Evolutionary conservation across 2,329 filamentous ascomycete genomes (phyloP).

Genomic region (Chaetomiaceae sp.): DNA sequence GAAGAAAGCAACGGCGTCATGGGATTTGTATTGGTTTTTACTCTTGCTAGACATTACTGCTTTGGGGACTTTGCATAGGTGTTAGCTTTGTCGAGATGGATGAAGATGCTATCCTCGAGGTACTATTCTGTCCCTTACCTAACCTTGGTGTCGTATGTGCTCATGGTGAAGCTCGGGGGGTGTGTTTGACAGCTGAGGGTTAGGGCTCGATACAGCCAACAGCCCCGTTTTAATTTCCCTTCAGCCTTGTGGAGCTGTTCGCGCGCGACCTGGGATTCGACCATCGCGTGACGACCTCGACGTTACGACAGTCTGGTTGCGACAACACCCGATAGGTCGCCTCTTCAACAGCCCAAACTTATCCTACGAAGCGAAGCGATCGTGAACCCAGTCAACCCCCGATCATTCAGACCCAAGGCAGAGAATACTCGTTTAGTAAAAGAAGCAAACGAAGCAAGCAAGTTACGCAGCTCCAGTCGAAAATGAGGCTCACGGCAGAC

Average conservation of each 20-base stretch:
- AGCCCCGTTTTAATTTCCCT: slow-evolving; percentile 11
- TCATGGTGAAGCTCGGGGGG: no score
- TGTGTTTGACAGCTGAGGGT: not conserved
- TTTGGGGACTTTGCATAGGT: no score
- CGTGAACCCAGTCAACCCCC: not conserved
- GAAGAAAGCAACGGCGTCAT: not conserved
- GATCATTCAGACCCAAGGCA: not conserved
- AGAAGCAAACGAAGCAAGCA: slow-evolving; percentile 12
- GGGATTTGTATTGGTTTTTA: not conserved
- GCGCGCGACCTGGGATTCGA: not conserved
- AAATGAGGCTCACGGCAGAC: slow-evolving; percentile 92
- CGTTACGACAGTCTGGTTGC: not conserved
- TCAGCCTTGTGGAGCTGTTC: slow-evolving; percentile 16
- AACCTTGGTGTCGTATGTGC: no score
- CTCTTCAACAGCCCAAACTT: not conserved
- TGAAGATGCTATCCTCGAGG: not conserved
- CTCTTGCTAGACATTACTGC: no score
- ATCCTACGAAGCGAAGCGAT: not conserved
- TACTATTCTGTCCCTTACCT: no score
- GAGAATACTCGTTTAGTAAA: no score
- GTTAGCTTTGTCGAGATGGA: no score
- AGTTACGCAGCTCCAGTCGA: slow-evolving; percentile 22
- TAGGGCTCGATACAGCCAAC: not conserved
- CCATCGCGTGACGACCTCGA: not conserved
- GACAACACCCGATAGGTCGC: not conserved